These are phyloP conservation scores for Eimeria acervulina DNA, from an alignment of 169 alveolate genomes.

Conservation along the genomic window DNA sequence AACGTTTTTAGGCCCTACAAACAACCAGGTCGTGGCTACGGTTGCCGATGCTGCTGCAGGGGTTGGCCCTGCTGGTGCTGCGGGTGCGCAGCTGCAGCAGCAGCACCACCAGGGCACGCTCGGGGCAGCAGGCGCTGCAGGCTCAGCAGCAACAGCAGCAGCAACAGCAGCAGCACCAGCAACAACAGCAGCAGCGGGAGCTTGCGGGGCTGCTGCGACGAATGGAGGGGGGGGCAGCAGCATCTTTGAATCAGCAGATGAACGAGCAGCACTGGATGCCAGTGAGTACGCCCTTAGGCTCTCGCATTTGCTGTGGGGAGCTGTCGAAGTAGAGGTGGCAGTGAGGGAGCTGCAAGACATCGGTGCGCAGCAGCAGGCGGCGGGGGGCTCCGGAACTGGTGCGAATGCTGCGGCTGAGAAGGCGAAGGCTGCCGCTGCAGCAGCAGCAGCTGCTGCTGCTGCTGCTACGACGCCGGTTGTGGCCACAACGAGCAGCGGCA, in stretches of 20 bases:
- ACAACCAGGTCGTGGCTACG: background rate
- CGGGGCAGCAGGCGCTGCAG: background rate
- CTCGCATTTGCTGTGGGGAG: slow-evolving; percentile 46
- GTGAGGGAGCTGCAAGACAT: slow-evolving; percentile 75
- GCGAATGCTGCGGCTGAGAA: slow-evolving; percentile 12
- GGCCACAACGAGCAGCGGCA: background rate
- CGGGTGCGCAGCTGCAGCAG: background rate
- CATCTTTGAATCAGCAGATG: slow-evolving; percentile 59
- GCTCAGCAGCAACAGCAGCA: background rate
- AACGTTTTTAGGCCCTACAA: slow-evolving; percentile 58
- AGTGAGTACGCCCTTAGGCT: slow-evolving; percentile 78
- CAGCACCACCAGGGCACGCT: background rate
- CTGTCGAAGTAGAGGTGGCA: slow-evolving; percentile 78
- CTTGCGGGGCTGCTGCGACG: background rate
- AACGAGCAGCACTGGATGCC: slow-evolving; percentile 76
- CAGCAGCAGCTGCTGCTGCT: slow-evolving; percentile 33
- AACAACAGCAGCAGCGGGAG: background rate
- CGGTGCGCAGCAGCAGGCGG: slow-evolving; percentile 71
- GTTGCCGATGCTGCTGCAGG: slow-evolving; percentile 12
- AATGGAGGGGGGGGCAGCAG: slow-evolving; percentile 20
- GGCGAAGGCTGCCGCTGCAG: slow-evolving; percentile 26
- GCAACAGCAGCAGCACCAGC: background rate
- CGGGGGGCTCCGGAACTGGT: background rate
- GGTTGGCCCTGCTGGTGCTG: background rate
- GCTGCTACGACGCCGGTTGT: background rate